These are phyloP conservation scores for Fusarium solani-melongenae DNA, from an alignment of 2,329 filamentous ascomycete species.

Conservation along the genomic window DNA sequence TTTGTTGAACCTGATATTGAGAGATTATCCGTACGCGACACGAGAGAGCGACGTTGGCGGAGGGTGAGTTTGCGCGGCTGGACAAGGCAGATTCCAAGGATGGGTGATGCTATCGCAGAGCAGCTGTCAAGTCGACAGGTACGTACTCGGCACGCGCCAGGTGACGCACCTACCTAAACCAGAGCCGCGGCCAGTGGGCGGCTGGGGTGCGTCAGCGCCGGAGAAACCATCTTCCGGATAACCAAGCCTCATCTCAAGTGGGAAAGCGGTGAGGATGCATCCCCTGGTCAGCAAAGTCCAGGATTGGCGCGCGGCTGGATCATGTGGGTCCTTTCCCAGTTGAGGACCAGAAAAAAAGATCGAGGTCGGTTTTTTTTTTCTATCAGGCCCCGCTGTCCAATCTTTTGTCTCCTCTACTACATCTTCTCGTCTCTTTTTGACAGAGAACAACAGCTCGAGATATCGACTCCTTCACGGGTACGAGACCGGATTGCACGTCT, in stretches of 20 bases:
- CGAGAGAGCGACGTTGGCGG: constrained; percentile 15
- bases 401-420: constrained; percentile 11
- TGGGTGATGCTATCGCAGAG: constrained; percentile 43
- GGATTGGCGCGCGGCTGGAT: constrained; percentile 28
- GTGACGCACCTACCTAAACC: constrained; percentile 2
- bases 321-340: constrained; percentile 19
- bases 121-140: constrained; percentile 28
- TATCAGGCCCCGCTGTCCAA: constrained; percentile 21
- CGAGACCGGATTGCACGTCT: background rate
- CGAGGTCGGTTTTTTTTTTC: constrained; percentile 5
- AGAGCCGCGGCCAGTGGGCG: background rate
- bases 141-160: constrained; percentile 29
- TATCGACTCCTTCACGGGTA: background rate
- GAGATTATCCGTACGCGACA: background rate
- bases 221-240: constrained; percentile 18
- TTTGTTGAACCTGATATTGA: background rate
- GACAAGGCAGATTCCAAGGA: constrained; percentile 24
- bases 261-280: constrained; percentile 31
- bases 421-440: constrained; percentile 18
- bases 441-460: background rate
- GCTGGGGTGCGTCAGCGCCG: constrained; percentile 1
- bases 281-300: constrained; percentile 25
- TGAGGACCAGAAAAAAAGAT: constrained; percentile 30
- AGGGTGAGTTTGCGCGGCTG: constrained; percentile 37
- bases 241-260: background rate